Evolutionary conservation across 2,329 filamentous ascomycete species (phyloP).

Genomic region (Coniochaeta hoffmannii): DNA sequence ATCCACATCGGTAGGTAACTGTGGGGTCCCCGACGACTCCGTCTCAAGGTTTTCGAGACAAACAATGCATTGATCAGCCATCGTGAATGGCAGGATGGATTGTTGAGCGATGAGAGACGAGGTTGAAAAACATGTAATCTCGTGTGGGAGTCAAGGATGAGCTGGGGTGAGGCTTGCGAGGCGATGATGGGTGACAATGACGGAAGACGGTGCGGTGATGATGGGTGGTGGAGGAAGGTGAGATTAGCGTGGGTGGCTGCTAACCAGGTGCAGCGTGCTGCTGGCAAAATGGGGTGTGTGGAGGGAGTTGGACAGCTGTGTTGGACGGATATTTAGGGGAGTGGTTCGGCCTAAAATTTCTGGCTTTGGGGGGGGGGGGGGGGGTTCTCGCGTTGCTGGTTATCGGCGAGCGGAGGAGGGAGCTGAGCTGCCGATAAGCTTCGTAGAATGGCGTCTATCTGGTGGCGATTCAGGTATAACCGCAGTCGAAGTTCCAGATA

Average conservation of each 20-base stretch:
- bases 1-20: conserved; percentile 4
- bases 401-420: neutral
- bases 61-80: conserved; percentile 63
- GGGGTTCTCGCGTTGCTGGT: neutral
- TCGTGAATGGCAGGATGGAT: conserved; percentile 29
- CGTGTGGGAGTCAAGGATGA: neutral
- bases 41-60: conserved; percentile 53
- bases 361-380: neutral
- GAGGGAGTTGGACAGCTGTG: neutral
- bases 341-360: neutral
- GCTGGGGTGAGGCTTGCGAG: neutral
- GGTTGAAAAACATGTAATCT: conserved; percentile 36
- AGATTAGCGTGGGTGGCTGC: conserved; percentile 1
- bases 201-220: neutral
- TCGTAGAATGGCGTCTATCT: neutral
- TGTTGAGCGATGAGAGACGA: conserved; percentile 23
- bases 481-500: neutral
- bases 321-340: neutral
- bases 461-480: neutral
- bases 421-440: conserved; percentile 2
- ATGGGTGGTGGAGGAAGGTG: conserved; percentile 2
- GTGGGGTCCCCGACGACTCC: conserved; percentile 14
- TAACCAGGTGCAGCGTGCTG: neutral
- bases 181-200: neutral
- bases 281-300: neutral